Percentiles rank a stretch among this genome's conserved stretches.
phyloP scores from a whole-genome alignment of 1,284 basidiomycete genomes.

The Ustilago trichophora region DNA sequence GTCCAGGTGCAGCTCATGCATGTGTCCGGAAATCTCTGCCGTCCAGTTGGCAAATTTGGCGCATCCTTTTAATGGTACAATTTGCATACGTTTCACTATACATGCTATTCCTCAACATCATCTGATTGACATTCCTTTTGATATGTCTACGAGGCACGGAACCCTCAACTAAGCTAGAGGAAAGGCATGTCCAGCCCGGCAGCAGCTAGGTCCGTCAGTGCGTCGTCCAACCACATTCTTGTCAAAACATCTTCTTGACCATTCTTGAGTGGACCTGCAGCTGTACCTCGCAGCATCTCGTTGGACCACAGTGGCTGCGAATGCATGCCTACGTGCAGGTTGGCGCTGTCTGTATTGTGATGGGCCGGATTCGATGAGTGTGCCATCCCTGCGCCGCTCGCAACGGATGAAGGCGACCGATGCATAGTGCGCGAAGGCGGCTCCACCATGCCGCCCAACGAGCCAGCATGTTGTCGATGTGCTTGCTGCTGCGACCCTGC shows the following conservation, averaged over 20 bases:
- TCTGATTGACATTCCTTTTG: too few relatives aligned
- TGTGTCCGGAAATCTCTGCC: too few relatives aligned
- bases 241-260: slow-evolving; percentile 45
- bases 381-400: slow-evolving; percentile 12
- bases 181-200: slow-evolving; percentile 50
- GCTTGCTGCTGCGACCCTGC: not conserved
- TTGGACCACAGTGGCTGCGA: slow-evolving; percentile 1
- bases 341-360: not conserved
- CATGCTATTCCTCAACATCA: too few relatives aligned
- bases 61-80: too few relatives aligned
- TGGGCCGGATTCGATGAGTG: not conserved
- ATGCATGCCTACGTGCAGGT: not conserved
- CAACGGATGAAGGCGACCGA: slow-evolving; percentile 10
- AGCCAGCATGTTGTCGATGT: slow-evolving; percentile 10
- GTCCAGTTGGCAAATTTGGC: too few relatives aligned
- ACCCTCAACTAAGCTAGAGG: too few relatives aligned
- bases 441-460: slow-evolving; percentile 9
- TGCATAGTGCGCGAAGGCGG: not conserved
- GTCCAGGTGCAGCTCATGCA: too few relatives aligned
- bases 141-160: too few relatives aligned
- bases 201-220: slow-evolving; percentile 35
- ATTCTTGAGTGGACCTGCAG: slow-evolving; percentile 2
- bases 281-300: not conserved
- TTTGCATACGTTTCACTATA: too few relatives aligned
- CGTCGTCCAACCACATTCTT: slow-evolving; percentile 47